phyloP scores from a whole-genome alignment of 768 basidiomycete species.

The Roridomyces roridus region DNA sequence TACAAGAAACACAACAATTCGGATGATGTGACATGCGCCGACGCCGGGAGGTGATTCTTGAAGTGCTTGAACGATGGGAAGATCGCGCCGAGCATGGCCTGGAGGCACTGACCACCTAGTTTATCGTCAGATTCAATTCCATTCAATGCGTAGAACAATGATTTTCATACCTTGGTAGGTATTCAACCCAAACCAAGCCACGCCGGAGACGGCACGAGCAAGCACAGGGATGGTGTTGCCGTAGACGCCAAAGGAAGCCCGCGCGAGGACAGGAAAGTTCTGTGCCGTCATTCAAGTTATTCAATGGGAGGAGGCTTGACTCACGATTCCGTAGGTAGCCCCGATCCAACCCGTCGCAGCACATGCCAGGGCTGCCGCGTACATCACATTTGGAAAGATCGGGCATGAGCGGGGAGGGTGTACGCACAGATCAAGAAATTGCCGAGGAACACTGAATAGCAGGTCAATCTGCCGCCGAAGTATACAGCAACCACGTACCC shows the following conservation, averaged over 20 bases:
- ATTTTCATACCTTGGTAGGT: conserved; percentile 25
- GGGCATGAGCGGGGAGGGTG: not conserved
- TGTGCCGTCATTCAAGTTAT: no score
- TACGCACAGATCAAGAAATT: conserved; percentile 24
- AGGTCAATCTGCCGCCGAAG: not conserved
- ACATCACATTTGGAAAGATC: no score
- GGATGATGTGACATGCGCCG: conserved; percentile 54
- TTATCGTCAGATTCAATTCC: not conserved
- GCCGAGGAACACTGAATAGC: conserved; percentile 24
- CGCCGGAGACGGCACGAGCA: conserved; percentile 23
- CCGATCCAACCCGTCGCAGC: conserved; percentile 25
- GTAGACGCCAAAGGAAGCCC: conserved; percentile 23
- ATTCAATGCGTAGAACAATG: no score
- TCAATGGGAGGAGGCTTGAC: not conserved
- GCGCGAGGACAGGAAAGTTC: conserved; percentile 27
- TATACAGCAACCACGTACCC: not conserved
- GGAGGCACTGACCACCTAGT: conserved; percentile 26
- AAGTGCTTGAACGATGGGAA: conserved; percentile 36
- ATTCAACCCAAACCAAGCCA: conserved; percentile 26
- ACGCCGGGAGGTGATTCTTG: conserved; percentile 52
- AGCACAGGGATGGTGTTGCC: conserved; percentile 24
- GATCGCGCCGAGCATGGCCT: conserved; percentile 27
- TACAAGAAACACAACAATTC: conserved; percentile 33
- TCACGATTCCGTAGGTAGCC: conserved; percentile 24
- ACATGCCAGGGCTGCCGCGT: conserved; percentile 24